Conservation (phyloP, 2,329 filamentous ascomycete species). For the Alternaria ventricosa region DNA sequence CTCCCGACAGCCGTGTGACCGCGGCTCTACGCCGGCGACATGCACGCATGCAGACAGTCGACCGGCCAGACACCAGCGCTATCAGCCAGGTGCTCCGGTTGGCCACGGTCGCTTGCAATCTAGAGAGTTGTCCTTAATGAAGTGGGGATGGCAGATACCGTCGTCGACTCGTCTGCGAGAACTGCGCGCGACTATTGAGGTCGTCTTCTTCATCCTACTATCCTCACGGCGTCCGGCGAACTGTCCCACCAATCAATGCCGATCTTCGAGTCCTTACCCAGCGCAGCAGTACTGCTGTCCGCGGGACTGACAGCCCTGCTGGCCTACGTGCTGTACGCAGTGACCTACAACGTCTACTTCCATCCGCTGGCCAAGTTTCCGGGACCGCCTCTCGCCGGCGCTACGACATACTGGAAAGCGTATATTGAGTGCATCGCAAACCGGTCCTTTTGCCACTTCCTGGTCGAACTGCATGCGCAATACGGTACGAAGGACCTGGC, state of each 20-base stretch:
- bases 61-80: neutral
- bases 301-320: conserved; percentile 16
- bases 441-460: conserved; percentile 36
- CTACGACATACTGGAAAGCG: conserved; percentile 37
- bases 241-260: conserved; percentile 1
- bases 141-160: neutral
- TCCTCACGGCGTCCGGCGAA: neutral
- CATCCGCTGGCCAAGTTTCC: conserved; percentile 53
- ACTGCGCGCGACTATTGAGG: neutral
- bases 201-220: neutral
- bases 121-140: neutral
- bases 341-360: conserved; percentile 49
- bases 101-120: neutral
- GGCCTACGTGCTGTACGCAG: conserved; percentile 21
- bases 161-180: neutral
- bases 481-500: conserved; percentile 26
- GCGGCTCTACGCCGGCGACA: neutral
- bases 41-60: neutral
- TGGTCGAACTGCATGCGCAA: conserved; percentile 33
- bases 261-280: neutral
- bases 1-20: neutral
- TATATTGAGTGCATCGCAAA: conserved; percentile 36
- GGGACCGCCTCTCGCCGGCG: conserved; percentile 44
- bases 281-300: conserved; percentile 14
- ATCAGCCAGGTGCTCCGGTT: conserved; percentile 1